A percentile compares a stretch with the other conserved stretches of the same genome.
These are phyloP conservation scores for Sphagnum tenellum DNA, from an alignment of 225 moss, liverwort and hornwort genomes.

Conservation along the genomic window DNA sequence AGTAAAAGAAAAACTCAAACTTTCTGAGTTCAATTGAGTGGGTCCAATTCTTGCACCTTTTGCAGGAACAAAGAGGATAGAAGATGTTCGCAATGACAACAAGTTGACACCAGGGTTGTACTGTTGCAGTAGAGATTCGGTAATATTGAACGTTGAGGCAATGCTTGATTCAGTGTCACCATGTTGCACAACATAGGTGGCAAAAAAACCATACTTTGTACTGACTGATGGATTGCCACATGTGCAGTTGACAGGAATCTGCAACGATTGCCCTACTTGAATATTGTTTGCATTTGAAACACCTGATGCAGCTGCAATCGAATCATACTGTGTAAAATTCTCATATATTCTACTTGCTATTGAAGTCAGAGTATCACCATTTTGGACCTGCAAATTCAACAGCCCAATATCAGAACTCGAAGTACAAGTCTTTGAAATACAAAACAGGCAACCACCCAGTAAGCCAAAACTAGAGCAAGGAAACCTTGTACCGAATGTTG, in stretches of 20 bases:
- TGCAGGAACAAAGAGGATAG: constrained; percentile 57
- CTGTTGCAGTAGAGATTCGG: constrained; percentile 18
- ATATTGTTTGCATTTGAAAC: constrained; percentile 15
- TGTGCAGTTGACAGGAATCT: constrained; percentile 71
- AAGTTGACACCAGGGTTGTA: constrained; percentile 54
- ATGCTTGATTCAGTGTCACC: constrained; percentile 30
- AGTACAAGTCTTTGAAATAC: not conserved
- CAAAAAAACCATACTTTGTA: constrained; percentile 53
- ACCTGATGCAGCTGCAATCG: constrained; percentile 28
- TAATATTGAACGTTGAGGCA: constrained; percentile 26
- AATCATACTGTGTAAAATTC: constrained; percentile 24
- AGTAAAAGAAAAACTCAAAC: no score
- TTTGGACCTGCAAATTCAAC: constrained; percentile 18
- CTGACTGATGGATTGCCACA: constrained; percentile 62
- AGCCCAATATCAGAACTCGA: not conserved
- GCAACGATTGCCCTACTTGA: constrained; percentile 7
- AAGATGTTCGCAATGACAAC: constrained; percentile 19
- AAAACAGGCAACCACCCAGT: not conserved
- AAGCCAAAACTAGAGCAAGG: no score
- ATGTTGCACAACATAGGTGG: constrained; percentile 35
- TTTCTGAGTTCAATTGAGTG: no score
- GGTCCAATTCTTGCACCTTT: constrained; percentile 22
- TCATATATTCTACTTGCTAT: constrained; percentile 24
- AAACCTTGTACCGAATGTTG: no score
- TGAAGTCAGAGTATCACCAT: constrained; percentile 12